A percentile compares a stretch with the other conserved stretches of the same genome.
These are phyloP conservation scores for Beverwykella pulmonaria DNA, from an alignment of 495 filamentous ascomycete genomes.

Conservation along the genomic window DNA sequence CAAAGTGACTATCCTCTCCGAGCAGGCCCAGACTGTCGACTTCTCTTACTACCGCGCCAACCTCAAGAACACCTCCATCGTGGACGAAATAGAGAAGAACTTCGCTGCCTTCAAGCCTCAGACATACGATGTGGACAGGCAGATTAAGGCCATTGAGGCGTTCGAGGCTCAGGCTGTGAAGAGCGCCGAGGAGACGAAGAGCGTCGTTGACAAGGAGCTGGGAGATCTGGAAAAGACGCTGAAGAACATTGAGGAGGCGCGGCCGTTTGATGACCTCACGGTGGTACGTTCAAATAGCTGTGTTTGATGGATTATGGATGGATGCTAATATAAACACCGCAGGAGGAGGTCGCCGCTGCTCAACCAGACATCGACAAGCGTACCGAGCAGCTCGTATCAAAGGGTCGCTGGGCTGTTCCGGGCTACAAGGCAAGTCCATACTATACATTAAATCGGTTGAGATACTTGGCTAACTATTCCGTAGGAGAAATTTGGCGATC, in stretches of 20 bases:
- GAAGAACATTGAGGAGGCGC: conserved; percentile 93
- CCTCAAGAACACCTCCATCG: conserved; percentile 90
- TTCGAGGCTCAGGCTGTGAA: conserved; percentile 97
- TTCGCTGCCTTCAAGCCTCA: conserved; percentile 86
- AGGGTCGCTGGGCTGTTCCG: conserved; percentile 94
- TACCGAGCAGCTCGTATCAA: conserved; percentile 86
- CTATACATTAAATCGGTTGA: background rate
- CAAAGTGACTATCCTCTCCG: conserved; percentile 75
- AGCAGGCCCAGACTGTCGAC: conserved; percentile 82
- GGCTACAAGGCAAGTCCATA: conserved; percentile 87
- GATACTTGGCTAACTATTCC: conserved; percentile 8
- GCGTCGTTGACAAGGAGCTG: conserved; percentile 89
- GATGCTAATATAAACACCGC: conserved; percentile 40
- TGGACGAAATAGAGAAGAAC: conserved; percentile 95
- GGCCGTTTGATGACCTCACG: conserved; percentile 96
- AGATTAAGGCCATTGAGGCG: conserved; percentile 95
- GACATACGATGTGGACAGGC: conserved; percentile 84
- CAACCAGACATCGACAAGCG: conserved; percentile 95
- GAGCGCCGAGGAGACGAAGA: conserved; percentile 95
- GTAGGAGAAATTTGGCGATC: conserved; percentile 98
- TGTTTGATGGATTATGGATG: conserved; percentile 7
- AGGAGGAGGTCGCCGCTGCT: conserved; percentile 93
- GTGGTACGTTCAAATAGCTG: conserved; percentile 69
- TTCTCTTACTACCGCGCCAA: conserved; percentile 87
- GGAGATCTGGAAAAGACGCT: conserved; percentile 89